These are phyloP conservation scores for Termitomyces sp. DNA, from an alignment of 768 basidiomycete species.

Conservation along the genomic window DNA sequence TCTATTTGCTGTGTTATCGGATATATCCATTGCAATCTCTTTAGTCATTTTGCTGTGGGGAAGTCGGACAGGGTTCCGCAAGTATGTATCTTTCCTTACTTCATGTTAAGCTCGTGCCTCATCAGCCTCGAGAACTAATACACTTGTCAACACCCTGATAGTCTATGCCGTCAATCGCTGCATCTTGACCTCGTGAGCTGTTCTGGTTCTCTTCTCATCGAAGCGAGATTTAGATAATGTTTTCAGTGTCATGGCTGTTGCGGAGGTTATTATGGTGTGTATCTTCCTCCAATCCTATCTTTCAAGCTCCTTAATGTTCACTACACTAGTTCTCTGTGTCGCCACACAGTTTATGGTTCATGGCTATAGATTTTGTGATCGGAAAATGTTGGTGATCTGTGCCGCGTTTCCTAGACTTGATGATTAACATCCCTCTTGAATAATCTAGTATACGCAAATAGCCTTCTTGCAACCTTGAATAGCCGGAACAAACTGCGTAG, in stretches of 20 bases:
- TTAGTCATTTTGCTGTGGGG: slow-evolving; percentile 37
- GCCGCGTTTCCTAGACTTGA: not conserved
- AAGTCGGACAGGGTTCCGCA: slow-evolving; percentile 29
- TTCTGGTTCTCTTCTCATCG: not conserved
- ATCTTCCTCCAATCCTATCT: not conserved
- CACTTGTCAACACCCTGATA: slow-evolving; percentile 35
- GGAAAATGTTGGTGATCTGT: slow-evolving; percentile 33
- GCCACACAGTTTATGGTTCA: slow-evolving; percentile 29
- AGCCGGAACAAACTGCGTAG: slow-evolving; percentile 23
- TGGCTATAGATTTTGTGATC: slow-evolving; percentile 38
- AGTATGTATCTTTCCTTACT: slow-evolving; percentile 16
- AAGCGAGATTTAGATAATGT: not conserved
- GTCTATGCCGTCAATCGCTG: slow-evolving; percentile 47
- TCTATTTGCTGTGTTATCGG: slow-evolving; percentile 38
- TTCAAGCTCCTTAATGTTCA: not conserved
- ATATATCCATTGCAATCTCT: slow-evolving; percentile 35
- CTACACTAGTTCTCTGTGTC: slow-evolving; percentile 20
- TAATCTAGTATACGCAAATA: slow-evolving; percentile 40
- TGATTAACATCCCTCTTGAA: not conserved
- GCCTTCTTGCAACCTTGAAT: slow-evolving; percentile 39
- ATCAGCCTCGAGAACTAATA: slow-evolving; percentile 30
- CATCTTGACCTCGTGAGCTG: slow-evolving; percentile 38
- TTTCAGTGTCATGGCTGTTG: slow-evolving; percentile 26
- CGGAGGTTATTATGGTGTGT: slow-evolving; percentile 33
- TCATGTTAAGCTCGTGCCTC: not conserved